Conservation (phyloP, 2,329 filamentous ascomycete species). For the Stemphylium lycopersici region DNA sequence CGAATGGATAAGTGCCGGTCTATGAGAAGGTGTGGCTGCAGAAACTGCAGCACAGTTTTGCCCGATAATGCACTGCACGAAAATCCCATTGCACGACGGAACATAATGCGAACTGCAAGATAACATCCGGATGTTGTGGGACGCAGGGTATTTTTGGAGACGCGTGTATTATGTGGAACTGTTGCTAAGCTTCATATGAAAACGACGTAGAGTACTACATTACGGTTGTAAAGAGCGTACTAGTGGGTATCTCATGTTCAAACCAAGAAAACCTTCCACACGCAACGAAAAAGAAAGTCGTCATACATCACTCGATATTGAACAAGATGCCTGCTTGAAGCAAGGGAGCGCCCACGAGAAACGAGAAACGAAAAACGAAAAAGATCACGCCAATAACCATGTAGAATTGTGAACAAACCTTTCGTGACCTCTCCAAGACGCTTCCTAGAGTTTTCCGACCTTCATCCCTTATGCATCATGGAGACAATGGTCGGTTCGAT, state of each 20-base stretch:
- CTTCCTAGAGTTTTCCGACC: too few species aligned
- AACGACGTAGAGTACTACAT: slow-evolving; percentile 6
- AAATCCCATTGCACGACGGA: not conserved
- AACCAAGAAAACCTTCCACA: not conserved
- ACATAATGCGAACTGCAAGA: not conserved
- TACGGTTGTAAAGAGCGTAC: slow-evolving; percentile 24
- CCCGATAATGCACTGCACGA: not conserved
- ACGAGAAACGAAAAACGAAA: too few species aligned
- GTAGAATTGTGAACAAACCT: too few species aligned
- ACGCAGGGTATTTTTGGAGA: not conserved
- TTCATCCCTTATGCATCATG: slow-evolving; percentile 3
- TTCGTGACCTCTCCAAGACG: too few species aligned
- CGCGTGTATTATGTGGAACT: too few species aligned
- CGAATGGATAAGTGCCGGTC: not conserved
- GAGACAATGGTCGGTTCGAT: slow-evolving; percentile 21
- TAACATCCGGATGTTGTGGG: not conserved
- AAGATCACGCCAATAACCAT: too few species aligned
- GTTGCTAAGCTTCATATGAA: not conserved
- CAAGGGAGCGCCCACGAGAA: too few species aligned
- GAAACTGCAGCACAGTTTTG: not conserved
- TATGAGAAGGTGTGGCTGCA: not conserved
- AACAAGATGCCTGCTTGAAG: too few species aligned
- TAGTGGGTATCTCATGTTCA: slow-evolving; percentile 23
- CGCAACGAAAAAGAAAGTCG: not conserved
- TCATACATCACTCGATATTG: not conserved